These are phyloP conservation scores for Lathyrus tuberosus DNA, from an alignment of 306 rosid species.

Conservation along the genomic window DNA sequence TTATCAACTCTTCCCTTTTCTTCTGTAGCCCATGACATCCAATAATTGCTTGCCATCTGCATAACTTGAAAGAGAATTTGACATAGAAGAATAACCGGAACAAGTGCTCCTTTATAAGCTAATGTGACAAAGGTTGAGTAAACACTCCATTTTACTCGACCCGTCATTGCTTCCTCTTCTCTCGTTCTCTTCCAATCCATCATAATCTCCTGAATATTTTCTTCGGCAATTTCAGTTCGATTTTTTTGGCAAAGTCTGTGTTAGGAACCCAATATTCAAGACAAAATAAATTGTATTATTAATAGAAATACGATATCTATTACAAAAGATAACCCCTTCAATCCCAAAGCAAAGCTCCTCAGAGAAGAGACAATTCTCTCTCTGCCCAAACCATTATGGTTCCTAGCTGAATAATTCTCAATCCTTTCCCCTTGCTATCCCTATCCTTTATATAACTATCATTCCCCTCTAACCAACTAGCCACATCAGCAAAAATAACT, in stretches of 20 bases:
- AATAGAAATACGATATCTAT: no score
- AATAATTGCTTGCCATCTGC: slow-evolving; percentile 92
- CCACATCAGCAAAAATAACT: no score
- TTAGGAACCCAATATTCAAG: no score
- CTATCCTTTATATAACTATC: no score
- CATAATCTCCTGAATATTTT: slow-evolving; percentile 41
- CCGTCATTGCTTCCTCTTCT: slow-evolving; percentile 79
- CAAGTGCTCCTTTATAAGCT: slow-evolving; percentile 79
- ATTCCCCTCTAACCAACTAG: no score
- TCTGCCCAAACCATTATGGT: no score
- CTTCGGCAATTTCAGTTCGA: slow-evolving; percentile 64
- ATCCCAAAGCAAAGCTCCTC: no score
- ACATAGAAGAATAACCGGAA: slow-evolving; percentile 83
- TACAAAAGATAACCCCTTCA: no score
- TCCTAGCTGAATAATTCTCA: no score
- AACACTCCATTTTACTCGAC: slow-evolving; percentile 87
- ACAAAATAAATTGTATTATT: no score
- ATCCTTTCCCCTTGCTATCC: no score
- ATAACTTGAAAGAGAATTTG: slow-evolving; percentile 79
- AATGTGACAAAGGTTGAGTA: slow-evolving; percentile 77
- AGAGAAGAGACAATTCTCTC: no score
- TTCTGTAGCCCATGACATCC: slow-evolving; percentile 95
- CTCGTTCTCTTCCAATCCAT: slow-evolving; percentile 49
- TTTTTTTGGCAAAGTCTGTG: slow-evolving; percentile 49
- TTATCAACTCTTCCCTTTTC: slow-evolving; percentile 50